Base-by-base conservation (phyloP, 2,329 filamentous ascomycete species). In the Cadophora luteo-olivacea region DNA sequence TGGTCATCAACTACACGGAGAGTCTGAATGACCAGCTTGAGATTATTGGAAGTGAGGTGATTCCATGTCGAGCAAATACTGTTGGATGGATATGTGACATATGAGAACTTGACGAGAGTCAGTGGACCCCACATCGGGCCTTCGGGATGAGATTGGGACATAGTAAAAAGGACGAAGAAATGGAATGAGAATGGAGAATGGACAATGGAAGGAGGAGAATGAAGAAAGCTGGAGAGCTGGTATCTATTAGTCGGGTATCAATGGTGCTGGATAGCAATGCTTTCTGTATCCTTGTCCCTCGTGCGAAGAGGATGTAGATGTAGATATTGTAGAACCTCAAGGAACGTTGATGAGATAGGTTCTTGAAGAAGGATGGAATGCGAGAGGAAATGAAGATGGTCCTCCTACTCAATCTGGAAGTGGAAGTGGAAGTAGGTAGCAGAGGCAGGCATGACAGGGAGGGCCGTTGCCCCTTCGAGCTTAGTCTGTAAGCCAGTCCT, bases 51-150 rank as follows among this genome's bases (percentile, higher is more conserved):
- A 22, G 67, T 67, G 52, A 77, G 67, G 67, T 79, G 77, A 65
- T 61, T 73, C 77, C 77, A 79, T 16, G 69, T 70, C 36, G 74
- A 72, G 24, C 67, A 69, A 29, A 64, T 57, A 19, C 69, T 69
- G n/a, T 70, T 71, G 48, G 69, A 61, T 8, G 70, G 70, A 49
- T 69, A 72, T 41, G 72, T 72, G 55, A 72, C 73, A 62, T 75
- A 72, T 66, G 77, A 79, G 64, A 78, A 78, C 58, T 77, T 78
- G 16, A 67, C 66, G 29, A 78, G 68, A n/a, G 75, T 72, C 58
- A 77, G 54, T 11, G 70, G 67, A 25, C 70, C 66, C 64, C 68
- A 72, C 12, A 62, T 60, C 12, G 69, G 73, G 55, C 71, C 64
- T 61, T 69, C 68, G 52, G 22, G 25, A 57, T 71, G 72, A 51